Evolutionary conservation across 2,329 filamentous ascomycete species (phyloP), one percentile per base, ranked within the genome.

Genomic region (Alternaria hordeiaustralica): DNA sequence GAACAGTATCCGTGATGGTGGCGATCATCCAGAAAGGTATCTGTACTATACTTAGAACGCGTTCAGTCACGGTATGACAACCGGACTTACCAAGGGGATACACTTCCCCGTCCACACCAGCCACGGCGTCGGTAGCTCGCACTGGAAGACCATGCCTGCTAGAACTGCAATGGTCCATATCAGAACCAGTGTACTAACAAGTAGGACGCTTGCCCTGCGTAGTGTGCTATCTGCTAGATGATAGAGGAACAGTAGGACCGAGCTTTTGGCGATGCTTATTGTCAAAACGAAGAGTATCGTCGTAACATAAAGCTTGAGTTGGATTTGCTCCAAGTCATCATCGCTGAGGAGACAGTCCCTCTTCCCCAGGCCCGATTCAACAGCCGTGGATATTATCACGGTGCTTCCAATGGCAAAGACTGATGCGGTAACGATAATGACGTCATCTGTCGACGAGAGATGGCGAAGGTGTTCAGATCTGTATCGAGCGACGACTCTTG

Each of bases 111-210:
- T 67, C 63, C 66, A 69, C 20, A 70, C 63, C 23, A 67, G 61
- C 74, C 74, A 75, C 9, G 74, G 73, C 15, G 45, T 65, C 3
- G 74, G 73, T 49, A 75, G 55, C 6, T 63, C 64, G 49, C 75
- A 77, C 47, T 73, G 64, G 8, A 77, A 75, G 0, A 69, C 47
- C 20, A 73, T 68, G 9, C 60, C 67, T 13, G 63, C 49, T 15
- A 72, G 59, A 6, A 71, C 60, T 47, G 66, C 66, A 10, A 70
- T 62, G 13, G 69, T 75, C 68, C 70, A 75, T 21, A 64, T 54
- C 28, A 72, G 10, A 9, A 70, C 56, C 6, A 72, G 15, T 23
- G 61, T 41, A 25, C 70, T 63, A 6, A 72, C 49, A 2, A 50
- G 13, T 28, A 66, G 47, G 13, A 71, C 53, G 5, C 54, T 61